These are phyloP conservation scores for Fusarium ambrosium DNA, from an alignment of 2,329 filamentous ascomycete species.

Conservation along the genomic window DNA sequence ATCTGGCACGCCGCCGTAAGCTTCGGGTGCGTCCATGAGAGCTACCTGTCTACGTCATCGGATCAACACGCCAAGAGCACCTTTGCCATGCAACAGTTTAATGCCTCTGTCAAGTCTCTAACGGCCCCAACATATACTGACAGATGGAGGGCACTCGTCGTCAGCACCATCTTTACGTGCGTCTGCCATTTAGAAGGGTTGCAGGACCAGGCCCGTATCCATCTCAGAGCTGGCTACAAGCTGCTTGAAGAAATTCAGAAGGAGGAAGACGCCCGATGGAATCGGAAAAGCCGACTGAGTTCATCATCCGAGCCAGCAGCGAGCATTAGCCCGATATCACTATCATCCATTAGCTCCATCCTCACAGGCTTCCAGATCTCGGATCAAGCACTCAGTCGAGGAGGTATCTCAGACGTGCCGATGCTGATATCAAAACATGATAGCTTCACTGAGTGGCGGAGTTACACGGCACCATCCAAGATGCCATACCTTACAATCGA, in stretches of 20 bases:
- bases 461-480: not conserved
- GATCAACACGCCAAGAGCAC: not conserved
- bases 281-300: not conserved
- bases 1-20: constrained; percentile 13
- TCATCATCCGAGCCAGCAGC: not conserved
- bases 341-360: not conserved
- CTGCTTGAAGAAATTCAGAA: not conserved
- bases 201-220: not conserved
- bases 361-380: not conserved
- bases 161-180: constrained; percentile 5
- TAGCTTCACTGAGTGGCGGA: not conserved
- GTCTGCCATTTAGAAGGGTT: constrained; percentile 5
- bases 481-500: not conserved
- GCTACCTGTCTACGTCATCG: not conserved
- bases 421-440: not conserved
- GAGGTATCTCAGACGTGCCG: not conserved
- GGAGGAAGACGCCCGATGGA: not conserved
- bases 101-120: not conserved
- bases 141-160: not conserved
- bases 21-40: constrained; percentile 7
- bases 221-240: constrained; percentile 8
- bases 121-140: not conserved
- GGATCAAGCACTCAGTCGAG: not conserved
- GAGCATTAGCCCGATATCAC: not conserved
- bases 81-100: constrained; percentile 4